Evolutionary conservation across 139 green algal genomes (phyloP).

Genomic region (Ostreobium quekettii): DNA sequence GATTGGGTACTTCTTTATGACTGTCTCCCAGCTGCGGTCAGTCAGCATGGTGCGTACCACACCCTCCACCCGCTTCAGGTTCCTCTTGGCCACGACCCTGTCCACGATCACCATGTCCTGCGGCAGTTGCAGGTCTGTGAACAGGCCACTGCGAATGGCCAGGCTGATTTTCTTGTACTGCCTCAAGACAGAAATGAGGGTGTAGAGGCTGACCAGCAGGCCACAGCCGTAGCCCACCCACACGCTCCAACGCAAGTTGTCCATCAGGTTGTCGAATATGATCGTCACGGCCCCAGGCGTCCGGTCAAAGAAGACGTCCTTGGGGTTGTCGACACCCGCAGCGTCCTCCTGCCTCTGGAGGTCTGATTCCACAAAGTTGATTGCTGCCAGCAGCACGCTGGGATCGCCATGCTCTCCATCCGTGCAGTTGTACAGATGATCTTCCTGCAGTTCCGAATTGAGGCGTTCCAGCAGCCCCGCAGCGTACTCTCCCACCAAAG

Average conservation of each 20-base stretch:
- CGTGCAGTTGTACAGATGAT: too few relatives aligned
- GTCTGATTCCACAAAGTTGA: too few relatives aligned
- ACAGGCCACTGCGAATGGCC: conserved; percentile 4
- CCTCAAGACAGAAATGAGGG: not conserved
- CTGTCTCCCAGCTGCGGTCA: not conserved
- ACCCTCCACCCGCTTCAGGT: not conserved
- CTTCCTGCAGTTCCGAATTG: too few relatives aligned
- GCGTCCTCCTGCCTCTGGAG: too few relatives aligned
- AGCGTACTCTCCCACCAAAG: too few relatives aligned
- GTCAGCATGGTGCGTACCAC: not conserved
- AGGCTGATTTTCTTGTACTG: conserved; percentile 6
- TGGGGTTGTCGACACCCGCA: too few relatives aligned
- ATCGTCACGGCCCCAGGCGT: not conserved
- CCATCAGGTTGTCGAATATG: not conserved
- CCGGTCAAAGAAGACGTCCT: conserved; percentile 1
- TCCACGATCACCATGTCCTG: not conserved
- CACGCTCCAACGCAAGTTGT: not conserved
- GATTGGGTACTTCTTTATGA: conserved; percentile 2
- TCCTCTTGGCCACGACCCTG: not conserved
- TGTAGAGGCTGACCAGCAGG: conserved; percentile 3
- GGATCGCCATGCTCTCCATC: too few relatives aligned
- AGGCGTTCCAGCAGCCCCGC: too few relatives aligned
- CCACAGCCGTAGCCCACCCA: not conserved
- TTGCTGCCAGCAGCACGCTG: too few relatives aligned
- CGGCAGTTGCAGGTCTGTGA: conserved; percentile 1